Percentiles rank a stretch among this genome's conserved stretches.
phyloP scores from a whole-genome alignment of 306 rosid species.

The Castanea crenata region DNA sequence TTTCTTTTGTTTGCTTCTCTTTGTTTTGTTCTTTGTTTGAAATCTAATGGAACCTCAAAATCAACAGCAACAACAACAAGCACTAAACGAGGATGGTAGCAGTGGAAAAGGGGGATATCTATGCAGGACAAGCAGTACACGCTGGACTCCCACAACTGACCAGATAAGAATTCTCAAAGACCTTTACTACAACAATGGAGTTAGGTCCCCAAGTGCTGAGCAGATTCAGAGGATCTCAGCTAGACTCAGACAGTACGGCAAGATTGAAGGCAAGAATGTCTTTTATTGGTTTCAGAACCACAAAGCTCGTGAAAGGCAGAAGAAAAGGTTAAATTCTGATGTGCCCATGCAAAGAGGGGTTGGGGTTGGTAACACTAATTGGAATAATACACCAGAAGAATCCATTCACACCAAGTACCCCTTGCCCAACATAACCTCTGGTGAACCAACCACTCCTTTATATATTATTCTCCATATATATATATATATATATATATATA shows the following conservation, averaged over 20 bases:
- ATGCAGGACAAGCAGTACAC: constrained; percentile 83
- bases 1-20: background rate
- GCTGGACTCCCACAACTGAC: constrained; percentile 95
- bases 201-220: constrained; percentile 88
- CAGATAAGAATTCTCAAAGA: constrained; percentile 92
- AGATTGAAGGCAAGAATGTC: constrained; percentile 95
- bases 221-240: constrained; percentile 99
- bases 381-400: constrained; percentile 46
- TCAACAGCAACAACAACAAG: constrained; percentile 5
- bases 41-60: constrained; percentile 35
- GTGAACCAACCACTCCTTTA: constrained; percentile 15
- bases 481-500: no score
- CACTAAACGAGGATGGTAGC: constrained; percentile 34
- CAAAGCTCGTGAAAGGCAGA: constrained; percentile 97
- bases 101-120: constrained; percentile 47
- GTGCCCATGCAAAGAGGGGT: constrained; percentile 33
- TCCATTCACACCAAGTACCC: constrained; percentile 43
- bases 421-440: constrained; percentile 38
- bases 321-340: constrained; percentile 70
- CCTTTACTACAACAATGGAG: constrained; percentile 91
- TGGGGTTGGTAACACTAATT: constrained; percentile 2
- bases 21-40: constrained; percentile 26
- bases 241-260: constrained; percentile 84
- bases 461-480: background rate
- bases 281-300: constrained; percentile 98